phyloP scores from a whole-genome alignment of 495 filamentous ascomycete genomes.

The Annulohypoxylon stygium region DNA sequence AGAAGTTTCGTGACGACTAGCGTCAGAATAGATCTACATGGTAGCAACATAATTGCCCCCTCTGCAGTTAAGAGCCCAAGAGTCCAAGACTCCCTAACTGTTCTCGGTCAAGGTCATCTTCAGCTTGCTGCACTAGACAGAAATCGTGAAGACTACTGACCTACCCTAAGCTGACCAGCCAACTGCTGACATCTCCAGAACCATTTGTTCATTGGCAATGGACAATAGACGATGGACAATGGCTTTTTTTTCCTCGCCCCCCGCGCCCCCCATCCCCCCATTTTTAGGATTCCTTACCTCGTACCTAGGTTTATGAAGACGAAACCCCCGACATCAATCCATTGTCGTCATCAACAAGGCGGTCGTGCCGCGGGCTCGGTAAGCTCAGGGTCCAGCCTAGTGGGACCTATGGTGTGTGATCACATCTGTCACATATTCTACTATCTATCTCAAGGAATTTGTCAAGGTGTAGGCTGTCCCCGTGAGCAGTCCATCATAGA shows the following conservation, averaged over 20 bases:
- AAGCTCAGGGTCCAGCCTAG: conserved; percentile 44
- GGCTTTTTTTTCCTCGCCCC: conserved; percentile 7
- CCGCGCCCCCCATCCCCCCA: conserved; percentile 29
- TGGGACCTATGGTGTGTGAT: conserved; percentile 23
- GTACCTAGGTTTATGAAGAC: conserved; percentile 19
- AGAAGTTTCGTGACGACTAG: conserved; percentile 15
- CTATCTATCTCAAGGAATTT: background rate
- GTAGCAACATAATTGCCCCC: background rate
- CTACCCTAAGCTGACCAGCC: conserved; percentile 11
- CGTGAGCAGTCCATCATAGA: conserved; percentile 3
- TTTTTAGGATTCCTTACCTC: conserved; percentile 13
- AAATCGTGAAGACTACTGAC: conserved; percentile 22
- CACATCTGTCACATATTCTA: conserved; percentile 7
- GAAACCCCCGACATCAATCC: conserved; percentile 20
- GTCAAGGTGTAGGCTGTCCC: conserved; percentile 16
- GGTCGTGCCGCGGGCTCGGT: conserved; percentile 42
- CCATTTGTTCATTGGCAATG: conserved; percentile 20
- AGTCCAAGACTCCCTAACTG: conserved; percentile 21
- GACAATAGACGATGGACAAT: background rate
- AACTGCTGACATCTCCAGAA: conserved; percentile 28
- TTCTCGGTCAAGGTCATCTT: conserved; percentile 36
- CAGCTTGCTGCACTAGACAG: conserved; percentile 36
- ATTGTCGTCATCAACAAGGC: conserved; percentile 36
- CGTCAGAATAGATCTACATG: conserved; percentile 17
- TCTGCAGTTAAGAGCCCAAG: conserved; percentile 3